Base-by-base conservation (phyloP, 805 yeast genomes). In the Yamadazyma insecticola region DNA sequence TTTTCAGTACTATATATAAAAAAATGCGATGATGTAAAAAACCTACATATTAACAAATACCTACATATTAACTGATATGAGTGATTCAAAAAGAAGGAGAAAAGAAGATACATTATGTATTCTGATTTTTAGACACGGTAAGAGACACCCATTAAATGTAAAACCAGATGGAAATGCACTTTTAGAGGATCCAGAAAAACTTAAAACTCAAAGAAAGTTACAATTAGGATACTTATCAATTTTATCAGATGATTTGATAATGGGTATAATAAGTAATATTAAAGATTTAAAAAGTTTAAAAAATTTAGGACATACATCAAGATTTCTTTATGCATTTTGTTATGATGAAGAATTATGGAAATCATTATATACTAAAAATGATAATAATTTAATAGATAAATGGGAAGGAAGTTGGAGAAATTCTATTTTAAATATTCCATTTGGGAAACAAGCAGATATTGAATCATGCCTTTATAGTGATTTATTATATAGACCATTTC, bases 381-480 rank as follows among this genome's bases (percentile, higher is more conserved):
- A 22, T 2, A 10, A 19, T 4, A 5, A 13, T 12, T 23, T 23
- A 33, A 24, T 21, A 43, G 29, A 44, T 6, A 35, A 36, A 20
- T 87, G 96, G 96, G 51, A 47, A 18, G 96, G 96, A 1, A 72
- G 87, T 2, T 88, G 96, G 96, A 70, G 89, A 43, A 60, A 71
- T 22, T 77, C 90, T 3, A 60, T 73, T 20, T 53, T 76, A 39
- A 37, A 57, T 9, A 52, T 51, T 17, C 80, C 76, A 17, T 70
- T 75, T 11, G 43, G 78, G 6, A 67, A 69, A 36, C 55, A 78
- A 15, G 59, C 63, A 0, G 70, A 60, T 16, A 70, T 70, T 37
- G n/a, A n/a, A n/a, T n/a, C n/a, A n/a, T n/a, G n/a, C n/a, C 45
- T 76, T 19, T 45, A 87, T 50, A 82, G 94, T 0, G 96, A 88